These are phyloP conservation scores for Bipolaris sorokiniana DNA, from an alignment of 2,329 filamentous ascomycete species.

Conservation along the genomic window DNA sequence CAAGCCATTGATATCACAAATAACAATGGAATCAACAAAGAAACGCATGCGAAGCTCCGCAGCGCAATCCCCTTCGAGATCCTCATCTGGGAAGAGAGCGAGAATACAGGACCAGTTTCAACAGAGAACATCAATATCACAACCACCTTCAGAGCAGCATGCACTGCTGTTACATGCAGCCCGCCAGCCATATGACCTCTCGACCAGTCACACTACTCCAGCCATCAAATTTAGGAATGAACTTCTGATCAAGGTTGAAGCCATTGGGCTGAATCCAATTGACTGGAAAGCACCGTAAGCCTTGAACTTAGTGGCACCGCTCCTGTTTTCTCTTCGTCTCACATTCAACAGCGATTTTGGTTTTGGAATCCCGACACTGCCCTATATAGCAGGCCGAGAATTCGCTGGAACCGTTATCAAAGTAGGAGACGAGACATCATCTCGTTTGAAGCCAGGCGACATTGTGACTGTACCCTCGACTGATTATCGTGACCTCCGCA, in stretches of 20 bases:
- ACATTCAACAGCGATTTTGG: conserved; percentile 64
- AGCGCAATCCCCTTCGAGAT: not conserved
- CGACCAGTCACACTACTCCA: conserved; percentile 56
- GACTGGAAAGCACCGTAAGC: conserved; percentile 76
- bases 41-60: conserved; percentile 24
- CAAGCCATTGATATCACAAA: not conserved
- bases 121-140: conserved; percentile 1
- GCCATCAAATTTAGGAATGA: conserved; percentile 56
- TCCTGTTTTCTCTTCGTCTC: not conserved
- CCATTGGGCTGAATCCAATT: conserved; percentile 76
- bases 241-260: conserved; percentile 66
- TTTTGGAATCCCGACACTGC: conserved; percentile 71
- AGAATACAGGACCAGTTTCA: conserved; percentile 18
- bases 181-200: conserved; percentile 58
- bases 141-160: conserved; percentile 48
- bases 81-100: conserved; percentile 6
- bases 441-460: conserved; percentile 55
- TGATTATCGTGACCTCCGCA: conserved; percentile 74
- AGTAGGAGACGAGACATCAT: conserved; percentile 45
- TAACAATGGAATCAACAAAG: conserved; percentile 18
- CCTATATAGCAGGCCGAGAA: conserved; percentile 73
- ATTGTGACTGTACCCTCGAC: conserved; percentile 69
- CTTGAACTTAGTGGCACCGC: not conserved
- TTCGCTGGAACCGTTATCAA: conserved; percentile 69
- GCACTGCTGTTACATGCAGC: conserved; percentile 59